Base-by-base conservation (phyloP, 345 rosid genomes). In the Lumnitzera racemosa region DNA sequence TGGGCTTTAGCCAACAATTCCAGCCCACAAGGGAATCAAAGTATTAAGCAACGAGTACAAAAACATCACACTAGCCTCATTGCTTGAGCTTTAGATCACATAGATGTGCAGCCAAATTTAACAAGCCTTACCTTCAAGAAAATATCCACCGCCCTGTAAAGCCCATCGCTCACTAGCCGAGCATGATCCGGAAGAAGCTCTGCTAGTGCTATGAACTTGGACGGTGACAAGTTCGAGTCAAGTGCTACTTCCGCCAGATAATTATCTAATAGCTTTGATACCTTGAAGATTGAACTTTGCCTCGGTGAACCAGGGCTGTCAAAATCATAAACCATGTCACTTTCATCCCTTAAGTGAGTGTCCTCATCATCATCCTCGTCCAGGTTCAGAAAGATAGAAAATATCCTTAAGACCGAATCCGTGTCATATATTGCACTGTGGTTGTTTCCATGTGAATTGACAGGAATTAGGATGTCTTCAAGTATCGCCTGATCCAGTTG, bases 401-500 rank as follows among this genome's bases (percentile, higher is more conserved):
- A 88, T 67, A 94, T 88, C 73, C 97, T 81, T 71, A 84, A 68
- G 69, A 88, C 86, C 0, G 95, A 82, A 55, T 94, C 99, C 3
- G 86, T 80, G 62, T 94, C 99, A 47, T 94, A 88, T 80, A 86
- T 68, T 0, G 83, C 70, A 73, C 67, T 55, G 53, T 83, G 85
- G 73, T 56, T 79, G 67, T 67, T 76, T 61, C 85, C 89, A 13
- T 70, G 75, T 24, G 83, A 72, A 63, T 76, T 81, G 51, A 79
- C 69, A 1, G 97, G 99, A 43, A 94, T 83, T 50, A 94, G 82
- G 64, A 94, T 80, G 70, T 94, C 99, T 73, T 90, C 99, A n/a
- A 88, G 96, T 67, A 94, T 94, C 15, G 99, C 97, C 70, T 94
- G 99, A 67, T 94, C 97, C 24, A 94, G 80, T 53, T 94, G 99